Conservation (phyloP, 2,329 filamentous ascomycete species). For the Sarocladiaceae sp. region DNA sequence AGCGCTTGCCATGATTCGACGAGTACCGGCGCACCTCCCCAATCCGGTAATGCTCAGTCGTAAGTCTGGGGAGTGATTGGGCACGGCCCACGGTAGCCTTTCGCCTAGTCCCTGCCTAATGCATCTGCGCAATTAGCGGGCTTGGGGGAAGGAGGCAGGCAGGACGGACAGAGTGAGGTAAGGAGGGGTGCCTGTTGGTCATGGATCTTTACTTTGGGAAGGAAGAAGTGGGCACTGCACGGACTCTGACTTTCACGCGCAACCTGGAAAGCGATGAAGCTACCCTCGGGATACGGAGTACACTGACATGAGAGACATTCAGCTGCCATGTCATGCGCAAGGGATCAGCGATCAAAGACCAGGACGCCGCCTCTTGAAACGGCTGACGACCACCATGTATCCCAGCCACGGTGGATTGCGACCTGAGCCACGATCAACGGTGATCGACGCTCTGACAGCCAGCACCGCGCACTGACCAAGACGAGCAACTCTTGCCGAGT, state of each 20-base stretch:
- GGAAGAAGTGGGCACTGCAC: neutral
- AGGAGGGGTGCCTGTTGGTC: neutral
- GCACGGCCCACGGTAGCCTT: neutral
- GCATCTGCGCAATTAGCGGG: conserved; percentile 1
- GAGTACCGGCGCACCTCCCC: neutral
- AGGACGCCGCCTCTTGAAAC: conserved; percentile 3
- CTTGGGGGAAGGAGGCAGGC: neutral
- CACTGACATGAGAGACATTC: too few relatives aligned
- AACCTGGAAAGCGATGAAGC: too few relatives aligned
- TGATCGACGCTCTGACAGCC: neutral
- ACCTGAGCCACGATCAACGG: conserved; percentile 2
- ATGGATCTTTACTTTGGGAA: too few relatives aligned
- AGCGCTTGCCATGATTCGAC: neutral
- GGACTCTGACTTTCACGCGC: too few relatives aligned
- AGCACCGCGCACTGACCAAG: neutral
- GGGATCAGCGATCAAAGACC: neutral
- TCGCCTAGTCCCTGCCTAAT: conserved; percentile 2
- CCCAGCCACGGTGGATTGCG: neutral
- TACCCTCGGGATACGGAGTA: too few relatives aligned
- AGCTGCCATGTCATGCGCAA: neutral
- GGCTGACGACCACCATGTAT: neutral
- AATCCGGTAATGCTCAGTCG: neutral
- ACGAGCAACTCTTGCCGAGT: conserved; percentile 1
- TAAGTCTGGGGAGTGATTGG: neutral
- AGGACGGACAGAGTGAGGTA: too few relatives aligned